Conservation (phyloP, 495 filamentous ascomycete genomes). For the Aspergillus ellipticus region DNA sequence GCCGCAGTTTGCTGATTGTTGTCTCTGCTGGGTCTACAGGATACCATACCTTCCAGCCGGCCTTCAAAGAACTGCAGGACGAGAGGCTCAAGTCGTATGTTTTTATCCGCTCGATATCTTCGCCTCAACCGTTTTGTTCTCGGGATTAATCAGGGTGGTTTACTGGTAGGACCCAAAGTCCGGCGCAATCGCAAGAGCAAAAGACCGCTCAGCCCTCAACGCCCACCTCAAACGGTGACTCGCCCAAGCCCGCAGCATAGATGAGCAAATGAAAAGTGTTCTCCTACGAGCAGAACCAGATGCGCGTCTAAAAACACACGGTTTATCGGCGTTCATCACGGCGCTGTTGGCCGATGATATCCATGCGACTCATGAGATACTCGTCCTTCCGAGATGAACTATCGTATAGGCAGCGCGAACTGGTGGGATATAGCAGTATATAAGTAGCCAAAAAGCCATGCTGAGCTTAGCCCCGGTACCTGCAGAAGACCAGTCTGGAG, state of each 20-base stretch:
- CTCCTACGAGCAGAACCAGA: too few species aligned
- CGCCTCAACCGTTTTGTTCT: not conserved
- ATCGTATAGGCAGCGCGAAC: not conserved
- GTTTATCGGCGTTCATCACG: not conserved
- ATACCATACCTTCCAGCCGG: constrained; percentile 31
- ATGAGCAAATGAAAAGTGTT: too few species aligned
- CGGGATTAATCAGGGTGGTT: not conserved
- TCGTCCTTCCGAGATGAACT: not conserved
- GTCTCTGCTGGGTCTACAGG: constrained; percentile 10
- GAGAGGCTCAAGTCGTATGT: constrained; percentile 10
- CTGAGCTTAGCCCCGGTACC: not conserved
- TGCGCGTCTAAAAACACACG: not conserved
- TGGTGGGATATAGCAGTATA: not conserved
- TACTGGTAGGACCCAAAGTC: not conserved
- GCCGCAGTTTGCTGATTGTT: not conserved
- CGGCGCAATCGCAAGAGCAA: not conserved
- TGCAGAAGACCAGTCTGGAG: not conserved
- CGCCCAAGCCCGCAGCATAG: not conserved
- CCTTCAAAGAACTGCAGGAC: constrained; percentile 14
- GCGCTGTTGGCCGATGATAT: not conserved
- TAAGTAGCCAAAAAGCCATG: not conserved
- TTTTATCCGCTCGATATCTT: not conserved
- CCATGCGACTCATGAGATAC: too few species aligned
- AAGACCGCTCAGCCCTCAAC: not conserved
- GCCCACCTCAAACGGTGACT: not conserved